Base-by-base conservation (phyloP, 352 stramenopile genomes). In the Phytophthora pistaciae region DNA sequence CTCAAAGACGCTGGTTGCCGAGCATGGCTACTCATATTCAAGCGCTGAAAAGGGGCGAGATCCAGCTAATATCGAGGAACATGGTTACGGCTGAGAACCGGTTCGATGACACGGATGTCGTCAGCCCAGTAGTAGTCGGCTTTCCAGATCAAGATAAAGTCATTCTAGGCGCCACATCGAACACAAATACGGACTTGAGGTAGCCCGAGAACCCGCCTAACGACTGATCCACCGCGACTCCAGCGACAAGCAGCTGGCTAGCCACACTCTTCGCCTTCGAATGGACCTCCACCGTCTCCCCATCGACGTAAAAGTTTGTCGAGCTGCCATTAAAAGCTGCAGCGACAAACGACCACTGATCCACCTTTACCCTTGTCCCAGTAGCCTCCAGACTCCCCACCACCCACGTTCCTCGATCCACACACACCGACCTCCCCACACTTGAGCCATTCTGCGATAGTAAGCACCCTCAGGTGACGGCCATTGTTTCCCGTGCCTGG, bases 101-200 rank as follows among this genome's bases (percentile, higher is more conserved):
- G n/a, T n/a, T n/a, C n/a, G n/a, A n/a, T n/a, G n/a, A n/a, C n/a
- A n/a, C n/a, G n/a, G n/a, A n/a, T n/a, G n/a, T n/a, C n/a, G n/a
- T n/a, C n/a, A n/a, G n/a, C n/a, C n/a, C n/a, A n/a, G n/a, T n/a
- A n/a, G n/a, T n/a, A n/a, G n/a, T n/a, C n/a, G n/a, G n/a, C n/a
- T n/a, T n/a, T n/a, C n/a, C n/a, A n/a, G n/a, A n/a, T n/a, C n/a
- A n/a, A n/a, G n/a, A n/a, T n/a, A n/a, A n/a, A n/a, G n/a, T n/a
- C n/a, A n/a, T n/a, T n/a, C n/a, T n/a, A n/a, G n/a, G 55, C 31
- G 76, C 70, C 18, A 66, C 54, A 58, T 85, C 79, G 38, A 82
- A 90, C 21, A 70, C 44, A 72, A 91, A 91, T 36, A 87, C 56
- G 49, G 59, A 74, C 42, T 79, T 81, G 14, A 91, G 42, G 10